Evolutionary conservation across 305 asterid genomes (phyloP).

Genomic region (Rubia tinctorum): DNA sequence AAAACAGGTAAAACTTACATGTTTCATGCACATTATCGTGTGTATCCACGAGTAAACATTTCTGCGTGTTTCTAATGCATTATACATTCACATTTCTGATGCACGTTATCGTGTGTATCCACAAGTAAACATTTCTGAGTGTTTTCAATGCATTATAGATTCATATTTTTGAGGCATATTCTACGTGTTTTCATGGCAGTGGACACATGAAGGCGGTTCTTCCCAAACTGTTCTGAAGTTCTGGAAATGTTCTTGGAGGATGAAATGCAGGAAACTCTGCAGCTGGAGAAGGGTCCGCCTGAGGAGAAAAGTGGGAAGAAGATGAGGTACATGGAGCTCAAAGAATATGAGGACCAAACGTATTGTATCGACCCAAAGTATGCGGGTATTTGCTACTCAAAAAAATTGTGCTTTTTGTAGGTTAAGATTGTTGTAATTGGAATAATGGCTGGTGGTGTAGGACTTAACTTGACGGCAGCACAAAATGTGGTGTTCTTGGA

Average conservation of each 20-base stretch:
- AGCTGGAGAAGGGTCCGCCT: slow-evolving; percentile 54
- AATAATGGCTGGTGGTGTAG: slow-evolving; percentile 93
- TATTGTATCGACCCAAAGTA: background rate
- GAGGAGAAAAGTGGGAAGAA: slow-evolving; percentile 65
- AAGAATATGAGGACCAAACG: slow-evolving; percentile 12
- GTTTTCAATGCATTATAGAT: too few species aligned
- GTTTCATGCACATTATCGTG: background rate
- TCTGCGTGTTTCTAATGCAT: too few species aligned
- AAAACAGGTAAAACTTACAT: slow-evolving; percentile 51
- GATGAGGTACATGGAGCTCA: slow-evolving; percentile 68
- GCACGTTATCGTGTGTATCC: too few species aligned
- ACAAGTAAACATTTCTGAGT: too few species aligned
- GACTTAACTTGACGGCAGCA: slow-evolving; percentile 87
- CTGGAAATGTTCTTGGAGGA: slow-evolving; percentile 73
- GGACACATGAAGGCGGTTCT: slow-evolving; percentile 72
- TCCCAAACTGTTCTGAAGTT: slow-evolving; percentile 54
- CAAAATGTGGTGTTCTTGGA: slow-evolving; percentile 89
- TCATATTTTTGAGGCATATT: background rate
- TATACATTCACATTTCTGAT: too few species aligned
- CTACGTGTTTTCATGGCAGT: slow-evolving; percentile 34
- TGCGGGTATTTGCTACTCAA: background rate
- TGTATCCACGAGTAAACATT: background rate
- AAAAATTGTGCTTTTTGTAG: slow-evolving; percentile 28
- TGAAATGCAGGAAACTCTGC: slow-evolving; percentile 48
- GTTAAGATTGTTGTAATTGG: slow-evolving; percentile 89